Conservation (phyloP, 192 early-diverging fungal genomes). For the Chytriomyces hyalinus region DNA sequence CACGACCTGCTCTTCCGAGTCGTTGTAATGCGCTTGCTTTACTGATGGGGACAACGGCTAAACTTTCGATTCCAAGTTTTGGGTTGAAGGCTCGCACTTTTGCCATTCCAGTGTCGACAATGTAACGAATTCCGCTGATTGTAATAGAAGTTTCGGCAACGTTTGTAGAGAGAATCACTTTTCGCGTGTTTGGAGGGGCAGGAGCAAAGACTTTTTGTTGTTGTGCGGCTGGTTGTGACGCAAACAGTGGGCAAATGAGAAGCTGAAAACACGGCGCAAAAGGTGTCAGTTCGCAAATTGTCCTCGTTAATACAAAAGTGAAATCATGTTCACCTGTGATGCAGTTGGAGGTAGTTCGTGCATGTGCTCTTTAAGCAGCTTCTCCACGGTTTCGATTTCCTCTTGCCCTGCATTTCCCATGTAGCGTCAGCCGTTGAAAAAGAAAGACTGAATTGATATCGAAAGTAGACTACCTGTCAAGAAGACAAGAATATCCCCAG, state of each 20-base stretch:
- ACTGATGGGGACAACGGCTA: constrained; percentile 86
- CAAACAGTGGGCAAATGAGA: constrained; percentile 89
- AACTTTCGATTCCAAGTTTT: constrained; percentile 81
- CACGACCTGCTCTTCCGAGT: constrained; percentile 94
- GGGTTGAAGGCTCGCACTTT: constrained; percentile 91
- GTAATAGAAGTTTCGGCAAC: constrained; percentile 99
- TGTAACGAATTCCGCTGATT: constrained; percentile 91
- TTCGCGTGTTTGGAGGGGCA: constrained; percentile 82
- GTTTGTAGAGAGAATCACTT: constrained; percentile 95
- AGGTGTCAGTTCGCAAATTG: constrained; percentile 13
- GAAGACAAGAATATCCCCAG: constrained; percentile 94
- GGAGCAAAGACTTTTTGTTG: constrained; percentile 91
- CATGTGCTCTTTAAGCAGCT: constrained; percentile 77
- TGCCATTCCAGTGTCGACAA: constrained; percentile 91
- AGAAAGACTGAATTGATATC: not conserved
- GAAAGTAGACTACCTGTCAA: constrained; percentile 67
- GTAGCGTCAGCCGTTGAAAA: constrained; percentile 1
- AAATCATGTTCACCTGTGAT: constrained; percentile 25
- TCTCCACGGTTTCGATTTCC: constrained; percentile 90
- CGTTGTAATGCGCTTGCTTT: constrained; percentile 92
- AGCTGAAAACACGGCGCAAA: constrained; percentile 48
- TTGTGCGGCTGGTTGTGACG: constrained; percentile 84
- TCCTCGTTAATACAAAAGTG: not conserved
- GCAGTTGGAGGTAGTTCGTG: constrained; percentile 61
- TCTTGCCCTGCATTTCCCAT: constrained; percentile 67